These are phyloP conservation scores for Sonneratia alba DNA, from an alignment of 345 rosid genomes.

Conservation along the genomic window DNA sequence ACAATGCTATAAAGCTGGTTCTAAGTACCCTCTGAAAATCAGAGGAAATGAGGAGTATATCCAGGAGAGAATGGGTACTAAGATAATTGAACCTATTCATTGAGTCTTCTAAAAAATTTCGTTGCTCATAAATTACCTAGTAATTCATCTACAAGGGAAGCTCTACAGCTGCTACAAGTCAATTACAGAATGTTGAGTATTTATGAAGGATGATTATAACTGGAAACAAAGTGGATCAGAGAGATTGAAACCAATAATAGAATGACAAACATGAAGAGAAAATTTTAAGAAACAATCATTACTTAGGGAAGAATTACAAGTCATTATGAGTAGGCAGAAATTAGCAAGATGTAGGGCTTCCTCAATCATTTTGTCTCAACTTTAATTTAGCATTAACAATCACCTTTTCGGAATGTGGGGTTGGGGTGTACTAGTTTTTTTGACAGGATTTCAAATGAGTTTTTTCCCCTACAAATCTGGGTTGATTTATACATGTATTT, in stretches of 20 bases:
- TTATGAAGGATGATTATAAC: background rate
- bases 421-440: background rate
- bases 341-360: background rate
- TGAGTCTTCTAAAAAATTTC: background rate
- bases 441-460: background rate
- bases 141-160: background rate
- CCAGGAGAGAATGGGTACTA: background rate
- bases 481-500: background rate
- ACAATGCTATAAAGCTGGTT: background rate
- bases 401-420: background rate
- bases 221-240: background rate
- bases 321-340: background rate
- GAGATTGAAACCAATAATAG: background rate
- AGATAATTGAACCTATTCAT: background rate
- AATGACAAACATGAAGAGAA: background rate
- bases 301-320: background rate
- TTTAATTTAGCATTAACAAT: background rate
- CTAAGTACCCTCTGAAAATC: background rate
- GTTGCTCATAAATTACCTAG: background rate
- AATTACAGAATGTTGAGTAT: background rate
- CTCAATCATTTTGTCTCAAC: background rate
- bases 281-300: background rate
- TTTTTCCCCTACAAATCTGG: background rate
- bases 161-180: background rate
- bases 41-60: background rate